phyloP scores from a whole-genome alignment of 257 asterid species.

The Solanum chiquidenum region DNA sequence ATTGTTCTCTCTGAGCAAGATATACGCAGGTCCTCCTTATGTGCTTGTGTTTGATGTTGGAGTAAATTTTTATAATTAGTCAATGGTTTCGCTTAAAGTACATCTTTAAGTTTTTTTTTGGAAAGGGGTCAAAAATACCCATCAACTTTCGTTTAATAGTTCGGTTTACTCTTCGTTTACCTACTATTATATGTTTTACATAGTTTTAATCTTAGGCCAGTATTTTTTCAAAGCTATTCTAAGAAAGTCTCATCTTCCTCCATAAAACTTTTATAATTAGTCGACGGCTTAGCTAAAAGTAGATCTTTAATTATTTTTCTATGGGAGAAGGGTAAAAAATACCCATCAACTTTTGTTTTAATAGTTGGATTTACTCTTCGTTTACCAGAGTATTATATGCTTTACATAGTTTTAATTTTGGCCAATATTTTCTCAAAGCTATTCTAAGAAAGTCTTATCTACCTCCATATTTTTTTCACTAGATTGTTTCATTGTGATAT shows the following conservation, averaged over 20 bases:
- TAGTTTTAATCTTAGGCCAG: neutral
- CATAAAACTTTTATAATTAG: neutral
- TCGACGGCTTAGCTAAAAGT: neutral
- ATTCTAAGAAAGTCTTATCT: too few species aligned
- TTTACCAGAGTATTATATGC: too few species aligned
- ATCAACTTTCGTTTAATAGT: neutral
- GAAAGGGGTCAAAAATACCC: neutral
- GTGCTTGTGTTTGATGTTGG: neutral
- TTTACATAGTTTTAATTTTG: too few species aligned
- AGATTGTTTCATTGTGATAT: too few species aligned
- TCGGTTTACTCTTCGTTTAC: neutral
- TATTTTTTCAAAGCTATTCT: too few species aligned
- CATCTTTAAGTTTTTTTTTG: neutral
- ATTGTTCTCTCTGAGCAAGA: neutral
- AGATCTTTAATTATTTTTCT: too few species aligned
- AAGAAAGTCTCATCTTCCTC: too few species aligned
- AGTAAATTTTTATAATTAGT: neutral
- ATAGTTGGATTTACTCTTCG: too few species aligned
- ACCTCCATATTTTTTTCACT: too few species aligned
- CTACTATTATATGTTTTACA: neutral
- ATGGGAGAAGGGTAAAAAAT: neutral
- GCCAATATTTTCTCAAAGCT: too few species aligned
- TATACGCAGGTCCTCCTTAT: neutral
- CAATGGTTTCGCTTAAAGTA: neutral
- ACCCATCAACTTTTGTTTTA: too few species aligned